Conservation (phyloP, 805 yeast genomes). For the Cyberlindnera samutprakarnensis region DNA sequence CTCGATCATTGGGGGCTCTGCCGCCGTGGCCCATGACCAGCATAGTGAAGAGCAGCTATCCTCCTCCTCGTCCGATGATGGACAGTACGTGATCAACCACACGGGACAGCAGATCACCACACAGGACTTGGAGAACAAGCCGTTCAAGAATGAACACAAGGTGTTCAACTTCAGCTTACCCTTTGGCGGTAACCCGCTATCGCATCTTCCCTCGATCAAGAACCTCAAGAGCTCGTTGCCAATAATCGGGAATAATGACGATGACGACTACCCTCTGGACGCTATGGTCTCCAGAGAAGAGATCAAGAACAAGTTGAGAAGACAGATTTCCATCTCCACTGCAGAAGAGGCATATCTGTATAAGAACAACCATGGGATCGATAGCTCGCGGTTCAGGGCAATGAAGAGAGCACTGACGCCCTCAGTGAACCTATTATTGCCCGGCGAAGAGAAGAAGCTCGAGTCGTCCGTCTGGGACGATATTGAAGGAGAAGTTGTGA, state of each 20-base stretch:
- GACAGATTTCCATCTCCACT: constrained; percentile 53
- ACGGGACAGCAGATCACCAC: constrained; percentile 8
- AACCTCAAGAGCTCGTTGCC: constrained; percentile 13
- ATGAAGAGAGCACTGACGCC: constrained; percentile 55
- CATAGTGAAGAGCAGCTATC: not conserved
- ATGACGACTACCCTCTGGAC: constrained; percentile 8
- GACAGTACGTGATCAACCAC: constrained; percentile 24
- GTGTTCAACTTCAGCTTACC: constrained; percentile 32
- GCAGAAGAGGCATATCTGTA: constrained; percentile 56
- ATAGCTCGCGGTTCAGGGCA: constrained; percentile 63
- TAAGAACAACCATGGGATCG: constrained; percentile 44
- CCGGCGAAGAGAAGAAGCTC: constrained; percentile 15
- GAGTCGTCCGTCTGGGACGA: constrained; percentile 41
- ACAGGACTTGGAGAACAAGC: constrained; percentile 13
- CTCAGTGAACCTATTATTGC: constrained; percentile 25
- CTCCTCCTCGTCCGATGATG: constrained; percentile 17
- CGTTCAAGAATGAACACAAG: constrained; percentile 21
- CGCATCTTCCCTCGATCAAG: constrained; percentile 18
- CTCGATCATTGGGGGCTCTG: constrained; percentile 1
- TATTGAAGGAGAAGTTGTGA: constrained; percentile 69
- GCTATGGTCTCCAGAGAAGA: constrained; percentile 13
- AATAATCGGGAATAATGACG: constrained; percentile 13
- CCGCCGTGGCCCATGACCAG: not conserved
- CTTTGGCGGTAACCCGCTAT: constrained; percentile 26
- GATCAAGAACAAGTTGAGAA: constrained; percentile 27